These are phyloP conservation scores for Sarocladium strictum DNA, from an alignment of 2,329 filamentous ascomycete species.

Conservation along the genomic window DNA sequence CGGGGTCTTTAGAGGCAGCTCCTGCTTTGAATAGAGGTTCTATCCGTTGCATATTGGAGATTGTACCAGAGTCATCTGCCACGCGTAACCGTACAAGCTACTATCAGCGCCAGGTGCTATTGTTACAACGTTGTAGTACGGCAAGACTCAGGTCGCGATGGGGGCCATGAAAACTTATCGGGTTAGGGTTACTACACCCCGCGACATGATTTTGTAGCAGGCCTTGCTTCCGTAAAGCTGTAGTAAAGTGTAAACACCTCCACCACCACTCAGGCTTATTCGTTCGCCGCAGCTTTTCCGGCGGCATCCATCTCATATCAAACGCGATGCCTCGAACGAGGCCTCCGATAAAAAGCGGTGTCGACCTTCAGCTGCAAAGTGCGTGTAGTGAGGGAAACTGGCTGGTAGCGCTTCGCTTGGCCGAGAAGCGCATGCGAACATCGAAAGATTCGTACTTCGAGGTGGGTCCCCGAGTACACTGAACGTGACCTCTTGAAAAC, in stretches of 20 bases:
- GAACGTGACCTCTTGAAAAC: no score
- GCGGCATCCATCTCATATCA: neutral
- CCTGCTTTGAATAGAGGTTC: no score
- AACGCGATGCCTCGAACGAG: constrained; percentile 25
- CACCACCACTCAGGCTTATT: neutral
- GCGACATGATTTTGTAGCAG: neutral
- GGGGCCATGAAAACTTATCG: neutral
- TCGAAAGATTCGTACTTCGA: constrained; percentile 51
- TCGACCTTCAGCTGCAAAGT: constrained; percentile 48
- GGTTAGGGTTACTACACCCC: neutral
- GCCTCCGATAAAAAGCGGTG: constrained; percentile 39
- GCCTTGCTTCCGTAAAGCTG: neutral
- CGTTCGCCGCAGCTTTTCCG: no score
- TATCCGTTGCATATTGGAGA: no score
- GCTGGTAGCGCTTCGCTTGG: constrained; percentile 43
- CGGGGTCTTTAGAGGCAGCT: no score
- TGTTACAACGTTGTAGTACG: no score
- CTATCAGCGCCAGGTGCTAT: no score
- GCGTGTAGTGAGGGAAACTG: constrained; percentile 51
- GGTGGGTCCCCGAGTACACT: constrained; percentile 26
- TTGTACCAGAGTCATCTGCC: no score
- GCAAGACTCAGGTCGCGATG: no score
- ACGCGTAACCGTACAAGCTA: no score
- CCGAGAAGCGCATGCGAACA: constrained; percentile 42
- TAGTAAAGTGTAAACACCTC: neutral